Conservation (phyloP, 2,329 filamentous ascomycete species). For the Colletotrichum orchidophilum region DNA sequence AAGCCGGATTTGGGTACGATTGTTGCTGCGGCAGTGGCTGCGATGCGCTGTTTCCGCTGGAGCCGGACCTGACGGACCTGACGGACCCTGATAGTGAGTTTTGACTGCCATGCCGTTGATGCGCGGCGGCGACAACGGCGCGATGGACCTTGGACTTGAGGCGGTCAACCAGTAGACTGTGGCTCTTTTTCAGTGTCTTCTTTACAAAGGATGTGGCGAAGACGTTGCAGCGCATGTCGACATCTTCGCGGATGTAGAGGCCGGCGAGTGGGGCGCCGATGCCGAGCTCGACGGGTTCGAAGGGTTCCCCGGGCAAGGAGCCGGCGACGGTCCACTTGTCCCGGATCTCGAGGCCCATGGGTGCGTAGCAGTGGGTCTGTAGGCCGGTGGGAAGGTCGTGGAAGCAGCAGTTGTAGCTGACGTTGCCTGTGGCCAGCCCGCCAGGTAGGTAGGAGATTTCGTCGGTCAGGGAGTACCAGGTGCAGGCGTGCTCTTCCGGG, state of each 20-base stretch:
- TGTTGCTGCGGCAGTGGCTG: background rate
- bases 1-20: background rate
- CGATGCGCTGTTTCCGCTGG: background rate
- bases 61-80: background rate
- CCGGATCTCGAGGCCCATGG: constrained; percentile 81
- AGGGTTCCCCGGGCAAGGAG: constrained; percentile 74
- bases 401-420: constrained; percentile 84
- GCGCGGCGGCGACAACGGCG: background rate
- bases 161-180: constrained; percentile 74
- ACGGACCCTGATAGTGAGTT: background rate
- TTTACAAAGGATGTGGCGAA: constrained; percentile 82
- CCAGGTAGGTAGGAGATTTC: constrained; percentile 79
- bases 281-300: constrained; percentile 72
- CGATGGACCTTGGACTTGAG: constrained; percentile 54
- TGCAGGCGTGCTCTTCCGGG: constrained; percentile 75
- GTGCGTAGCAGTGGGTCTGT: constrained; percentile 86
- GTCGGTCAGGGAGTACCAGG: constrained; percentile 85
- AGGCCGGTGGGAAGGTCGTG: constrained; percentile 75
- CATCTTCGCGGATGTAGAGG: constrained; percentile 85
- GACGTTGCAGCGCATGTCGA: constrained; percentile 83
- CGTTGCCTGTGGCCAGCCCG: constrained; percentile 69
- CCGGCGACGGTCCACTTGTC: constrained; percentile 82
- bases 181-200: constrained; percentile 81
- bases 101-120: constrained; percentile 19
- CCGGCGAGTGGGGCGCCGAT: constrained; percentile 72